Evolutionary conservation across 1,139 yeast genomes (phyloP), one percentile per base, ranked within the genome.

Genomic region (Yamadazyma spencermartinsiae): DNA sequence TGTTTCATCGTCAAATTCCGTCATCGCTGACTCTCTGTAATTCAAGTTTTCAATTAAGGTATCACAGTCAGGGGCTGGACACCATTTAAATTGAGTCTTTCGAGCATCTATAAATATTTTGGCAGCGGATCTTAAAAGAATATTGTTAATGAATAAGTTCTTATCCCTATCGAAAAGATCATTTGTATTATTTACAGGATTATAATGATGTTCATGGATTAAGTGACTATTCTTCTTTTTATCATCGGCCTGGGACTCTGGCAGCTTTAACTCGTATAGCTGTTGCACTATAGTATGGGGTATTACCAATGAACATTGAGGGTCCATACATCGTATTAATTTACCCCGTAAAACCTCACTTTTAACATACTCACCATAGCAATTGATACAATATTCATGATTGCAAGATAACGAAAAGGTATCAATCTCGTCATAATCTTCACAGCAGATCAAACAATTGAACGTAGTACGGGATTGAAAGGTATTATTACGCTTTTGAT

Each of bases 21-120:
- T 37, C 3, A 73, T 72, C 4, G 60, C 44, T 31, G 80, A 61
- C 50, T 80, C 9, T 8, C 27, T 28, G 11, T 28, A 28, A 16
- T 28, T 24, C 3, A 46, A 17, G 15, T 45, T 32, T 34, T 50
- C 51, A 5, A 50, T 44, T 12, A 50, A 44, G 21, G 53, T 46
- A 28, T 71, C 69, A 58, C 98, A 92, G 53, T 86, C 95, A 0
- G 95, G 85, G 1, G 86, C 83, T 0, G 97, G 97, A 58, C 98
- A 92, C 85, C 92, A 83, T 48, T 75, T 76, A 49, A 72, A 74
- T 28, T 65, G 66, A 30, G 69, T 68, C 42, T 74, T 74, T 40
- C 74, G 71, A 1, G 60, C 49, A 31, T 76, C 78, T 15, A 87
- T 76, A 49, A 70, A 80, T 12, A 67, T 60, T 42, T 73, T 76